These are phyloP conservation scores for Ensete ventricosum DNA, from an alignment of 176 grass and related monocot species.

Conservation along the genomic window DNA sequence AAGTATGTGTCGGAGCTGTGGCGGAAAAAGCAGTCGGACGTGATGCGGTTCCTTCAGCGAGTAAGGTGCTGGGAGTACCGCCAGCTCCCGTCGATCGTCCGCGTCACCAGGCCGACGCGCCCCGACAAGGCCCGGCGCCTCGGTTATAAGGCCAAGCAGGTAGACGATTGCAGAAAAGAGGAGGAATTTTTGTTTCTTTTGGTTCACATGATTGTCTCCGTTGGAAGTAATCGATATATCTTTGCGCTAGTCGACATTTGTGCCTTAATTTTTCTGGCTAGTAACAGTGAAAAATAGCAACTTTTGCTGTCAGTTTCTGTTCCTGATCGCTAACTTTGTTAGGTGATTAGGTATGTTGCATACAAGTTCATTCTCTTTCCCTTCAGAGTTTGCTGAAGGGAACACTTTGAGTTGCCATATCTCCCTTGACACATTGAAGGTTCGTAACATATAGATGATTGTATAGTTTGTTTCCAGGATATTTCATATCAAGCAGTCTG, in stretches of 20 bases:
- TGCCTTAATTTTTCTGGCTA: neutral
- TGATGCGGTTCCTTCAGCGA: constrained; percentile 12
- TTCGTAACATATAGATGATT: too few relatives aligned
- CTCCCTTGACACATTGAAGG: too few relatives aligned
- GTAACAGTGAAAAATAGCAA: too few relatives aligned
- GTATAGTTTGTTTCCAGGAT: too few relatives aligned
- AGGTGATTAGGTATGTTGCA: too few relatives aligned
- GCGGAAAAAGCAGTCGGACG: constrained; percentile 18
- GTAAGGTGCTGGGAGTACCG: constrained; percentile 16
- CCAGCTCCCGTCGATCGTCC: constrained; percentile 14
- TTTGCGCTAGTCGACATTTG: neutral
- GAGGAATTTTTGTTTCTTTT: neutral
- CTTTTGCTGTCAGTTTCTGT: too few relatives aligned
- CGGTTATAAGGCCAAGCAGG: constrained; percentile 16
- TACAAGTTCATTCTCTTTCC: too few relatives aligned
- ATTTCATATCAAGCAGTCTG: too few relatives aligned
- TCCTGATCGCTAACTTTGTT: too few relatives aligned
- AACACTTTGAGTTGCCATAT: too few relatives aligned
- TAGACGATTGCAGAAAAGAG: neutral
- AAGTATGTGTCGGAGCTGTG: constrained; percentile 12
- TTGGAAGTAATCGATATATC: neutral
- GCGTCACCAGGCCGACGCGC: constrained; percentile 6
- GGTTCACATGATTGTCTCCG: neutral
- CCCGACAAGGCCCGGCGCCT: constrained; percentile 12
- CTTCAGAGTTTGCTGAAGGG: too few relatives aligned